A percentile compares a stretch with the other conserved stretches of the same genome.
phyloP scores from a whole-genome alignment of 2,329 filamentous ascomycete genomes.

The Cladosporium sp. region DNA sequence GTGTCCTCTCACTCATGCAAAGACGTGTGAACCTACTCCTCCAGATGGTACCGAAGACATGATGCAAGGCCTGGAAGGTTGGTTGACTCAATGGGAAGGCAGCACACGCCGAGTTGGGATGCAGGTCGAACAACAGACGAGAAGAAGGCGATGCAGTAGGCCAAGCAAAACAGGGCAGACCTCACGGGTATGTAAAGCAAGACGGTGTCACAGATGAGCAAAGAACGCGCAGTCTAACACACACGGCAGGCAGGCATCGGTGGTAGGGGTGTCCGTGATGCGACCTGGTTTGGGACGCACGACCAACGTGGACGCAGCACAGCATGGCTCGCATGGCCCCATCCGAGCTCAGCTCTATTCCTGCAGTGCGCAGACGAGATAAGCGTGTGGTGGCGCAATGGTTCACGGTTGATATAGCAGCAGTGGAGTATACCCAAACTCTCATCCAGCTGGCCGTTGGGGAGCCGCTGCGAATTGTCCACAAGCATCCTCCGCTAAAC shows the following conservation, averaged over 20 bases:
- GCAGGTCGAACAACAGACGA: not conserved
- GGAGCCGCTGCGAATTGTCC: slow-evolving; percentile 14
- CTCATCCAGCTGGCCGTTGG: slow-evolving; percentile 10
- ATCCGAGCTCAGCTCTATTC: not conserved
- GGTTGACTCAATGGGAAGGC: not conserved
- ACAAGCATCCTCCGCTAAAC: not conserved
- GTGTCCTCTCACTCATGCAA: not conserved
- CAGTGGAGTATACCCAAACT: slow-evolving; percentile 12
- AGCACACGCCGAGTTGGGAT: not conserved
- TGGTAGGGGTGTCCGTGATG: slow-evolving; percentile 15
- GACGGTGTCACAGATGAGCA: slow-evolving; percentile 11
- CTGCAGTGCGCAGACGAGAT: not conserved
- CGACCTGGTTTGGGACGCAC: slow-evolving; percentile 2
- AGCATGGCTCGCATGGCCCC: slow-evolving; percentile 9
- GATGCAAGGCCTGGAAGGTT: not conserved
- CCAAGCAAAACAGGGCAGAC: slow-evolving; percentile 9
- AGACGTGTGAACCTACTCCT: not conserved
- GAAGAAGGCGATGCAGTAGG: slow-evolving; percentile 7
- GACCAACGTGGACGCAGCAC: slow-evolving; percentile 2
- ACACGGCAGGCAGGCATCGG: slow-evolving; percentile 1
- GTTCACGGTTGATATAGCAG: slow-evolving; percentile 5
- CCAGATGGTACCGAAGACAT: slow-evolving; percentile 10
- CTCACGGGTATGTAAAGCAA: slow-evolving; percentile 2
- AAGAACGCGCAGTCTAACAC: not conserved
- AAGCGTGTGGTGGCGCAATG: not conserved